A percentile compares a stretch with the other conserved stretches of the same genome.
Evolutionary conservation across 805 yeast genomes (phyloP).

Genomic region (Crinitomyces ghanaensis): DNA sequence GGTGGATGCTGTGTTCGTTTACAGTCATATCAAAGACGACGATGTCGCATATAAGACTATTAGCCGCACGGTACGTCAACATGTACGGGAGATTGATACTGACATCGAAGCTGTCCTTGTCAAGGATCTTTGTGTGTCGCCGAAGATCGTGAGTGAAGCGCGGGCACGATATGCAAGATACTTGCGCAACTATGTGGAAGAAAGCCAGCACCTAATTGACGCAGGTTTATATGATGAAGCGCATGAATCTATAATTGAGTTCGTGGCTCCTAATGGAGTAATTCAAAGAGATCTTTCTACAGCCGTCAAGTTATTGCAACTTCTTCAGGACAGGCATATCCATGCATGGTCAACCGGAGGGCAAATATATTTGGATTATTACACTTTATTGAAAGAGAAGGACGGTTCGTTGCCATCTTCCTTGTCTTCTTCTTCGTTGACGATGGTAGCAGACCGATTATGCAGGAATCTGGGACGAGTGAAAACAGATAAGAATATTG

Average conservation of each 20-base stretch:
- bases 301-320: slow-evolving; percentile 17
- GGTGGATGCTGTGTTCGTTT: slow-evolving; percentile 52
- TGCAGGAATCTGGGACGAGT: slow-evolving; percentile 7
- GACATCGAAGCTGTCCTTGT: slow-evolving; percentile 21
- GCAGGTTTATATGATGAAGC: slow-evolving; percentile 57
- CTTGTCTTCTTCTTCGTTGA: background rate
- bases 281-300: slow-evolving; percentile 32
- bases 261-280: slow-evolving; percentile 66
- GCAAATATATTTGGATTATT: slow-evolving; percentile 26
- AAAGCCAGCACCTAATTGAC: slow-evolving; percentile 47
- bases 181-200: slow-evolving; percentile 42
- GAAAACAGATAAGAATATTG: slow-evolving; percentile 7
- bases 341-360: slow-evolving; percentile 26
- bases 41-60: slow-evolving; percentile 33
- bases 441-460: slow-evolving; percentile 5
- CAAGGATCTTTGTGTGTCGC: slow-evolving; percentile 37
- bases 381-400: slow-evolving; percentile 1
- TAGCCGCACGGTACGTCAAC: slow-evolving; percentile 17
- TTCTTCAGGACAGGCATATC: slow-evolving; percentile 16
- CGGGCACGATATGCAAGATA: slow-evolving; percentile 46
- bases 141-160: slow-evolving; percentile 38
- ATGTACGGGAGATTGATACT: slow-evolving; percentile 12
- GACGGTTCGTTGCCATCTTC: slow-evolving; percentile 1
- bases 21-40: slow-evolving; percentile 46
- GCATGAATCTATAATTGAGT: slow-evolving; percentile 40